These are phyloP conservation scores for Azolla pinnata DNA, from an alignment of 75 land plant species.

Conservation along the genomic window DNA sequence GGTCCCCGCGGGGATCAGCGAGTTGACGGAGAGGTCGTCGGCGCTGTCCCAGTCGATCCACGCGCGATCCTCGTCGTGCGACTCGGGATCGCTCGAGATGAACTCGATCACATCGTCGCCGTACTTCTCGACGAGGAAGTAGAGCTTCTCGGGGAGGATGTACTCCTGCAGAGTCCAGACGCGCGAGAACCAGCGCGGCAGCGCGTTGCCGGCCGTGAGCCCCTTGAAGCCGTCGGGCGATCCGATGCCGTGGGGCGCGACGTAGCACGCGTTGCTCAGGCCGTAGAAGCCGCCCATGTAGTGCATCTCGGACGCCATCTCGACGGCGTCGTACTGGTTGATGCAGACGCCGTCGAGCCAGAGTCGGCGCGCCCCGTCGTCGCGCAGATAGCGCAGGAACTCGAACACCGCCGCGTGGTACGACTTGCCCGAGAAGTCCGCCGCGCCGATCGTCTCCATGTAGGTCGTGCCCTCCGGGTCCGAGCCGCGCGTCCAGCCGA, in stretches of 20 bases:
- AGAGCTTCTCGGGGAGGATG: slow-evolving; percentile 10
- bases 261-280: slow-evolving; percentile 13
- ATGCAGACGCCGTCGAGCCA: slow-evolving; percentile 18
- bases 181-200: slow-evolving; percentile 19
- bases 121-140: slow-evolving; percentile 11
- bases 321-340: slow-evolving; percentile 16
- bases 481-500: slow-evolving; percentile 2
- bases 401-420: slow-evolving; percentile 10
- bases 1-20: background rate
- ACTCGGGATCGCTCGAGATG: background rate
- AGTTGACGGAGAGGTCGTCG: background rate
- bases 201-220: background rate
- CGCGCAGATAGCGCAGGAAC: slow-evolving; percentile 6
- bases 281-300: slow-evolving; percentile 15
- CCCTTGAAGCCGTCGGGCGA: slow-evolving; percentile 5
- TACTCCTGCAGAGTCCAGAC: slow-evolving; percentile 18
- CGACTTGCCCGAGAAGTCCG: slow-evolving; percentile 3
- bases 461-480: slow-evolving; percentile 6
- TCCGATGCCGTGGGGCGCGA: slow-evolving; percentile 14
- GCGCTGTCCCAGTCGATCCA: slow-evolving; percentile 5
- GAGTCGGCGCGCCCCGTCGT: slow-evolving; percentile 10
- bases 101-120: background rate
- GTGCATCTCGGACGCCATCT: slow-evolving; percentile 10
- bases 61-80: background rate
- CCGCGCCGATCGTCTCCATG: background rate